Percentiles rank a stretch among this genome's conserved stretches.
phyloP scores from a whole-genome alignment of 176 grass and related monocot genomes.

The Triticum monococcum region DNA sequence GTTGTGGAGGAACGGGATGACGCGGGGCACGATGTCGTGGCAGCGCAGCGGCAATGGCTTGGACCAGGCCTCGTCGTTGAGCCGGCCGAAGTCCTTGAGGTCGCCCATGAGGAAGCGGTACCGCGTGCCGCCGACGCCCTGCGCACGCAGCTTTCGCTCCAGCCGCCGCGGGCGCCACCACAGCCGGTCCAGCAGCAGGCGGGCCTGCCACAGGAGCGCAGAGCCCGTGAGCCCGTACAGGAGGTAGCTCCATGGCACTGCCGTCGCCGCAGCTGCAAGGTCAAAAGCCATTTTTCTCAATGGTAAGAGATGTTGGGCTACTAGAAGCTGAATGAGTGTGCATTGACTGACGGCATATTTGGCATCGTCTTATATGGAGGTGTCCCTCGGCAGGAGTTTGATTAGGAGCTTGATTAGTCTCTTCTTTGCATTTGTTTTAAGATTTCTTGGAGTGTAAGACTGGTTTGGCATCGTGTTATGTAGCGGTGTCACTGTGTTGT shows the following conservation, averaged over 20 bases:
- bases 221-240: background rate
- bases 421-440: slow-evolving; percentile 9
- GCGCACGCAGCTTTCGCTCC: too few relatives aligned
- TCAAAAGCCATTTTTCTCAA: slow-evolving; percentile 18
- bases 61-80: too few relatives aligned
- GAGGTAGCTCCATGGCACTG: slow-evolving; percentile 32
- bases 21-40: too few relatives aligned
- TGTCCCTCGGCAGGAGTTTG: background rate
- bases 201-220: slow-evolving; percentile 34
- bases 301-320: background rate
- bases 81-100: too few relatives aligned
- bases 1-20: too few relatives aligned
- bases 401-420: background rate
- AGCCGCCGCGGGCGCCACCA: too few relatives aligned
- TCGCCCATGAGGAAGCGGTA: too few relatives aligned
- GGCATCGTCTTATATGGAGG: slow-evolving; percentile 2
- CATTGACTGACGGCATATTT: background rate
- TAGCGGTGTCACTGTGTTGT: background rate
- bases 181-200: too few relatives aligned
- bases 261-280: background rate
- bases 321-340: background rate
- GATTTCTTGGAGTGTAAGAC: slow-evolving; percentile 11
- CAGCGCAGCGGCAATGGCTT: too few relatives aligned
- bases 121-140: too few relatives aligned
- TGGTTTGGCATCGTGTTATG: background rate